Evolutionary conservation across 805 yeast species (phyloP), one percentile per base, ranked within the genome.

Genomic region (Allodekkera sacchari): DNA sequence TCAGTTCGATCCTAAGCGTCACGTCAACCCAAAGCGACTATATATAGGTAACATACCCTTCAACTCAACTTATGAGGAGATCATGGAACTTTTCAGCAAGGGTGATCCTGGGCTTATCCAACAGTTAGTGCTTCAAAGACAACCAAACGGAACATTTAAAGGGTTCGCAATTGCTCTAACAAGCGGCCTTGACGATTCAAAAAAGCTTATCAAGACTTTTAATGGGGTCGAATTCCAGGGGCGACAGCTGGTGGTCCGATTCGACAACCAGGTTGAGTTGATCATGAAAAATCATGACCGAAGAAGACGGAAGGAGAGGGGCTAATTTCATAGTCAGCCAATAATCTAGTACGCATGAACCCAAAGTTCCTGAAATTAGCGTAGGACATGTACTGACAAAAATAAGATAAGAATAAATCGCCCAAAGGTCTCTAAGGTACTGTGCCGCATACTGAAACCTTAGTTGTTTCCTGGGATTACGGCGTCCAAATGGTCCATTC

Each of bases 131-230:
- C 24, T 30, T 28, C 33, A 30, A 17, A 13, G 28, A 7, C 33
- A 63, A 33, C 40, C 44, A 3, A 57, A 56, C 27, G 72, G 73
- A 9, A 42, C 49, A 2, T 49, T 63, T 20, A 67, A 74, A 43
- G 85, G 87, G 2, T 78, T 74, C 57, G 85, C 84, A 1, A 66
- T 78, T 29, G 82, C 74, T 2, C 61, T 68, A 4, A 75, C 74
- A 16, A 60, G 60, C 1, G 50, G 62, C 23, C 62, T 58, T 20
- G 59, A 52, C 7, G 71, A 70, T 22, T 71, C 81, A 4, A 56
- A 57, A 4, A 56, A 57, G 25, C 62, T 76, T 11, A 75, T 78
- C 27, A 53, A 59, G 17, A 35, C 48, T 25, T 71, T 77, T 42
- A 69, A 78, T 45, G 71, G 71, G 9, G 44, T 48, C 3, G 59